phyloP scores from a whole-genome alignment of 192 early-diverging fungal genomes.

The Dissophora ornata region DNA sequence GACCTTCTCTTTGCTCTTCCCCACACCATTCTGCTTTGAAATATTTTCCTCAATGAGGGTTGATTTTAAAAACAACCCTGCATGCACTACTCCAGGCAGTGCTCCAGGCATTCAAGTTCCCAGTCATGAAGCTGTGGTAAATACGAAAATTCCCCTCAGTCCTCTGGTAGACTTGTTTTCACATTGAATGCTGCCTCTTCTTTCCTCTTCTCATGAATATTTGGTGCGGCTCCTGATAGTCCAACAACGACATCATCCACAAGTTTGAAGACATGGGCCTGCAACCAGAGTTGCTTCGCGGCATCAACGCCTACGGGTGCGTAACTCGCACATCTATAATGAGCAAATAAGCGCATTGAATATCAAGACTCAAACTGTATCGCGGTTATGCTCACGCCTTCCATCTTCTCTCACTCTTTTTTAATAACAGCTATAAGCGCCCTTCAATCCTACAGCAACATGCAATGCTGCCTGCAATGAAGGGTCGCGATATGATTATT shows the following conservation, averaged over 20 bases:
- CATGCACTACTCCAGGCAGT: too few species aligned
- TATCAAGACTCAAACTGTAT: background rate
- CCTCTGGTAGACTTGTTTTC: background rate
- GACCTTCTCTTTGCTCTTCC: too few species aligned
- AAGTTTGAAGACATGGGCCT: constrained; percentile 93
- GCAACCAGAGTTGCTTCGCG: constrained; percentile 83
- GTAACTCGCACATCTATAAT: too few species aligned
- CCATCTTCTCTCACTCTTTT: background rate
- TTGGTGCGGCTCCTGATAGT: constrained; percentile 53
- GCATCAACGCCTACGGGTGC: constrained; percentile 93
- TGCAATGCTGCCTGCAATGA: constrained; percentile 92
- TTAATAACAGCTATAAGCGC: constrained; percentile 81
- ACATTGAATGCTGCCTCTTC: too few species aligned
- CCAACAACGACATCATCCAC: constrained; percentile 90
- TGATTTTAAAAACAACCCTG: too few species aligned
- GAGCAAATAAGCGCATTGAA: constrained; percentile 34
- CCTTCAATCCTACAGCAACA: constrained; percentile 94
- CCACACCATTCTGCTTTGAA: too few species aligned
- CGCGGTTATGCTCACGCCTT: too few species aligned
- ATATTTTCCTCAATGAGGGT: too few species aligned
- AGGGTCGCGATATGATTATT: constrained; percentile 62
- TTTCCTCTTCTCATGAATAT: background rate
- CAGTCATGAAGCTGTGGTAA: too few species aligned
- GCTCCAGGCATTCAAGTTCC: too few species aligned
- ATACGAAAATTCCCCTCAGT: too few species aligned